Conservation (phyloP, 805 yeast species). For the Torulaspora franciscae region DNA sequence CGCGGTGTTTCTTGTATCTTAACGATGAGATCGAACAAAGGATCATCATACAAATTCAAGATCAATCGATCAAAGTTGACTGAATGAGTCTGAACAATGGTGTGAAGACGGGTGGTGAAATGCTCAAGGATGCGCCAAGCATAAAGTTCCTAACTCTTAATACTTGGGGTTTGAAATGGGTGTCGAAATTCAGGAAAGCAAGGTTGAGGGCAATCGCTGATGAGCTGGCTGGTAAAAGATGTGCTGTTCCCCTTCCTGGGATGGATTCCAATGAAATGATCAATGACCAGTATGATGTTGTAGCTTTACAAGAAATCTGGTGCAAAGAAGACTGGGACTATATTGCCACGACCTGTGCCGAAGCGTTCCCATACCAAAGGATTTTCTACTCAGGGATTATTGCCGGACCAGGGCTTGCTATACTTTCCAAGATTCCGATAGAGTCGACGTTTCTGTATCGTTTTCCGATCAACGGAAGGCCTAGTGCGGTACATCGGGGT, state of each 20-base stretch:
- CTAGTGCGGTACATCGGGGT: slow-evolving; percentile 89
- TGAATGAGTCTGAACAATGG: neutral
- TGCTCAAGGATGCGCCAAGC: neutral
- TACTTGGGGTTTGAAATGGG: slow-evolving; percentile 85
- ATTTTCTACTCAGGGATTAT: slow-evolving; percentile 77
- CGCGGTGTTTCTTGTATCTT: slow-evolving; percentile 1
- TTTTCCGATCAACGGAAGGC: slow-evolving; percentile 90
- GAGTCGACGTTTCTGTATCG: slow-evolving; percentile 71
- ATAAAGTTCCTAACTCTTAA: slow-evolving; percentile 62
- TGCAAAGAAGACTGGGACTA: slow-evolving; percentile 75
- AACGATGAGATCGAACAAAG: neutral
- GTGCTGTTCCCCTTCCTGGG: slow-evolving; percentile 20
- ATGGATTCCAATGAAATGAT: slow-evolving; percentile 6
- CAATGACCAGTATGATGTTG: slow-evolving; percentile 56
- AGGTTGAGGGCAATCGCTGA: slow-evolving; percentile 74
- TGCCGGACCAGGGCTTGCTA: slow-evolving; percentile 89
- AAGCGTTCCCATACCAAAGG: slow-evolving; percentile 57
- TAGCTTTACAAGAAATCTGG: slow-evolving; percentile 97
- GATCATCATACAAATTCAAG: neutral
- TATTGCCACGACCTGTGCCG: slow-evolving; percentile 43
- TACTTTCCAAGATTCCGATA: slow-evolving; percentile 80
- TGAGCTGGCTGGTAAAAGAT: slow-evolving; percentile 41
- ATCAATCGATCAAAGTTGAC: too few species aligned
- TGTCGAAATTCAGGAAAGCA: slow-evolving; percentile 62
- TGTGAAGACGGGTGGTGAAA: neutral